Conservation (phyloP, 768 basidiomycete species). For the Phaeotremella fagi region DNA sequence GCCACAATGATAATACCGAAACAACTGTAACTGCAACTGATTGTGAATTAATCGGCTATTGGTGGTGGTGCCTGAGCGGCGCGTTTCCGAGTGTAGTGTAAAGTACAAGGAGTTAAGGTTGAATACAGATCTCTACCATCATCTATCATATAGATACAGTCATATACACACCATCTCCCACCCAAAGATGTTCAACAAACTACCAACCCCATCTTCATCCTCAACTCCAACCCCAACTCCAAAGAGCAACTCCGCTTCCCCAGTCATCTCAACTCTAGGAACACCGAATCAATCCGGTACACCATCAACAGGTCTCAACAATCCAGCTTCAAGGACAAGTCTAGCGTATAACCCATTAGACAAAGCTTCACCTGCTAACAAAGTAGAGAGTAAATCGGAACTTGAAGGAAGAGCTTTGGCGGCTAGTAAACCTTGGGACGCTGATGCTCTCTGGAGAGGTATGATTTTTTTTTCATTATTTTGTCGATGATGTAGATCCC, state of each 20-base stretch:
- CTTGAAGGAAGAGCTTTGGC: background rate
- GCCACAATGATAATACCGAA: too few relatives aligned
- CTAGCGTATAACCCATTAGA: too few relatives aligned
- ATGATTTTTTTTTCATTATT: background rate
- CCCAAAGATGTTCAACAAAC: background rate
- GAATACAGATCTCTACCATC: too few relatives aligned
- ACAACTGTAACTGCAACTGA: too few relatives aligned
- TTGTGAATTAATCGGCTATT: too few relatives aligned
- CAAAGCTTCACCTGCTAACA: too few relatives aligned
- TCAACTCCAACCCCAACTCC: background rate
- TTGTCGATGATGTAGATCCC: background rate
- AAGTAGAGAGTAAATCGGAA: background rate
- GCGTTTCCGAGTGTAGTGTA: too few relatives aligned
- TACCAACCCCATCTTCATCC: background rate
- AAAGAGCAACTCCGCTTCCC: background rate
- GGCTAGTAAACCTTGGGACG: background rate
- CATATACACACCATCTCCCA: background rate
- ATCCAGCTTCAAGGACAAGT: background rate
- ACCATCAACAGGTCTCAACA: background rate
- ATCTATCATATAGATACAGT: too few relatives aligned
- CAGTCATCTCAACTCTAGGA: background rate
- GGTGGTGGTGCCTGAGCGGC: slow-evolving; percentile 1
- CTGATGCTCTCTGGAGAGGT: background rate
- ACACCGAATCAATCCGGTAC: background rate
- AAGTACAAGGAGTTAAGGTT: too few relatives aligned